Evolutionary conservation across 768 basidiomycete genomes (phyloP), one percentile per base, ranked within the genome.

Genomic region (Russula brevipes): DNA sequence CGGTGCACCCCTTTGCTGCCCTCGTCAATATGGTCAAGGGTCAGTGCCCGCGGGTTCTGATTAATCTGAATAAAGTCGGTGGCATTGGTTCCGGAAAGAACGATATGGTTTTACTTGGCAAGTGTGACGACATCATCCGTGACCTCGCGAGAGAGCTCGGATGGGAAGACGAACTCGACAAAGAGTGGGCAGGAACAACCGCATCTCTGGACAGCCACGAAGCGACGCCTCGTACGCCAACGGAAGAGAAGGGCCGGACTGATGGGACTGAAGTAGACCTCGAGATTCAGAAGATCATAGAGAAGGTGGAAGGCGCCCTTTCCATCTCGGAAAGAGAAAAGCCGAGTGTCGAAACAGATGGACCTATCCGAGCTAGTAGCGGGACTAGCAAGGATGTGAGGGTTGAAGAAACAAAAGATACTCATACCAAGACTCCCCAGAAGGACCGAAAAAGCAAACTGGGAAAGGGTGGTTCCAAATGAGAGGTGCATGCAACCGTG

Each of bases 1-100:
- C 66, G 5, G 67, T 68, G 36, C 66, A 68, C 0, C 67, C 67
- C 16, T 68, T 68, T 44, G 67, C 67, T 9, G 52, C 67, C 2
- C 66, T 68, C 31, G 35, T 54, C 31, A 45, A 46, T 24, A 56
- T 51, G 54, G 67, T 67, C 41, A 30, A 30, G 3, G 17, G 16
- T 3, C 11, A 42, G n/a, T 68, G 67, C 31, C 67, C 65, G 45
- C 61, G 67, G 17, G 65, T 68, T 42, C 57, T 68, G 24, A 66
- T 68, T 38, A 68, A 68, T 39, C 45, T 68, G n/a, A 61, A 68
- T 39, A 47, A 49, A 12, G 67, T 61, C 14, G 67, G 65, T 5
- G 61, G 42, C 39, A 50, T 68, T 11, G 67, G 67, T 7, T 50
- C 59, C 12, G 24, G 31, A 16, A 41, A n/a, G 35, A 62, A 67